Base-by-base conservation (phyloP, 106 monocot genomes). In the Platanthera guangdongensis region DNA sequence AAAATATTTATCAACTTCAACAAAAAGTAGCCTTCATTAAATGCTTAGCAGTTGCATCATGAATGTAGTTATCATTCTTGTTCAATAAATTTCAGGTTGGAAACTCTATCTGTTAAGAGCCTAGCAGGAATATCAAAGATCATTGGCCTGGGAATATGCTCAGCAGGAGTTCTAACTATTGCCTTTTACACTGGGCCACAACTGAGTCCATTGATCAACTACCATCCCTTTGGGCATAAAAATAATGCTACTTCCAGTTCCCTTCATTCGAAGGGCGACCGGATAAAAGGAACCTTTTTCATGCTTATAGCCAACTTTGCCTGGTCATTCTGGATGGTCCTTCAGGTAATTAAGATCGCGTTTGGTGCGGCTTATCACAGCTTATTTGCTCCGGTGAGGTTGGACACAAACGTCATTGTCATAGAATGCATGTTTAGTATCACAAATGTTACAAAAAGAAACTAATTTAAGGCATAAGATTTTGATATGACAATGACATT, bases 281-380 rank as follows among this genome's bases (percentile, higher is more conserved):
- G 87, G 87, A 47, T 87, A 7, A 74, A 79, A 55, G 87, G 87
- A 54, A 83, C 84, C 19, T 84, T 87, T 57, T 73, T 84, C 28
- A 70, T 81, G 78, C 45, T 85, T 18, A 15, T 59, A 32, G 64
- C 78, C 50, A 81, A 78, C 50, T 57, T 62, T 50, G 7, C 45
- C 4, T 80, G 79, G 82, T 64, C 76, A 2, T 45, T 76, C 15
- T 78, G 73, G 76, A 39, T 85, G 25, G 65, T 69, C 57, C 54
- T 81, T 4, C 70, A 78, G 67, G 77, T 74, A 57, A 59, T 19
- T 8, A 19, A 18, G 4, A 1, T 4, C n/a, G 3, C 5, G 16
- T 18, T 55, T 55, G 25, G 25, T 25, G 25, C 25, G 25, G 25
- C 0, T 25, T 25, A 25, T 25, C 25, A 0, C 25, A 25, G 25